These are phyloP conservation scores for Aspergillus brunneoviolaceus DNA, from an alignment of 2,329 filamentous ascomycete genomes.

Conservation along the genomic window DNA sequence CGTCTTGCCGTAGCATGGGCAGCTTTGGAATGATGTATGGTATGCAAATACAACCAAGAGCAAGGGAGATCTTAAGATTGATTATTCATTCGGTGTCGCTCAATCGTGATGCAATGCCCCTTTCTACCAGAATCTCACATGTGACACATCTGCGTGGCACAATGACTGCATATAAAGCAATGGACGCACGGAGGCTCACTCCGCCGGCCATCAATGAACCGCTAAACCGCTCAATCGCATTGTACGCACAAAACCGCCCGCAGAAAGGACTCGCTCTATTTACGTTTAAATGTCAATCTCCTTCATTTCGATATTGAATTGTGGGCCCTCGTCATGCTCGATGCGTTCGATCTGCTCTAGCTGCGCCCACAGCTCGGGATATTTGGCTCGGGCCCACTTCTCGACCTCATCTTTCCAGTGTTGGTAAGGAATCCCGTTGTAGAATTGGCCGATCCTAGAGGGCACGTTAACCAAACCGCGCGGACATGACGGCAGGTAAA, in stretches of 20 bases:
- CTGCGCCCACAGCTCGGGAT: conserved; percentile 68
- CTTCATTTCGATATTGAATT: conserved; percentile 28
- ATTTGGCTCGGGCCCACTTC: conserved; percentile 68
- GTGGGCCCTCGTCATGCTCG: conserved; percentile 35
- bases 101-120: too few species aligned
- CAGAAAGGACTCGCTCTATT: not conserved
- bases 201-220: too few species aligned
- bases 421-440: conserved; percentile 68
- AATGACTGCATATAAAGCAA: too few species aligned
- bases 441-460: conserved; percentile 68
- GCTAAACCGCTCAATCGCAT: not conserved
- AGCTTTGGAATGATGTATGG: too few species aligned
- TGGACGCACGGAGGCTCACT: too few species aligned
- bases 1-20: not conserved
- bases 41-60: too few species aligned
- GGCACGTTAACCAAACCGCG: not conserved
- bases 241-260: not conserved
- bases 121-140: too few species aligned
- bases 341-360: conserved; percentile 51
- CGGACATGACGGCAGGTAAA: not conserved
- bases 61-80: too few species aligned
- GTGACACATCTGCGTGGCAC: too few species aligned
- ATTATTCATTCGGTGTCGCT: too few species aligned
- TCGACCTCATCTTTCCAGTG: conserved; percentile 69
- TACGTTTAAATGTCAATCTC: conserved; percentile 4